Percentiles rank a stretch among this genome's conserved stretches.
Evolutionary conservation across 2,329 filamentous ascomycete genomes (phyloP).

Genomic region (Aspergillus bombycis): DNA sequence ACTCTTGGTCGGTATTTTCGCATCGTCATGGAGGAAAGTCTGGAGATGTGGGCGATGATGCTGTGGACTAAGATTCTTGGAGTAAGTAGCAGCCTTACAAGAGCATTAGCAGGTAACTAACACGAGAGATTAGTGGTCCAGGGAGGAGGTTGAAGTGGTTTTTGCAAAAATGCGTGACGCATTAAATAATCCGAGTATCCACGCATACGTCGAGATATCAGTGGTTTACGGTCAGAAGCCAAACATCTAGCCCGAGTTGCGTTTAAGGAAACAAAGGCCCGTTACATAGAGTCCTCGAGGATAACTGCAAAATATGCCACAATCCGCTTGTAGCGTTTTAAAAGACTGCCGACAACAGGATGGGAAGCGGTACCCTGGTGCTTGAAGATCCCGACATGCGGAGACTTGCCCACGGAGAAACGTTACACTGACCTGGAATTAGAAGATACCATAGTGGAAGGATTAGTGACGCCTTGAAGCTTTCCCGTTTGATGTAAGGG

Average conservation of each 20-base stretch:
- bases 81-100: background rate
- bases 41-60: constrained; percentile 4
- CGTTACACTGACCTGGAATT: too few relatives aligned
- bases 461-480: too few relatives aligned
- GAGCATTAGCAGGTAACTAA: background rate
- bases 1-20: background rate
- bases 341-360: too few relatives aligned
- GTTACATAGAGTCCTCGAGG: too few relatives aligned
- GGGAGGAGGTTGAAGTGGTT: constrained; percentile 6
- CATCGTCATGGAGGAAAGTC: background rate
- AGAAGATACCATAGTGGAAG: too few relatives aligned
- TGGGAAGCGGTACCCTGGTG: too few relatives aligned
- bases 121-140: background rate
- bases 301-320: too few relatives aligned
- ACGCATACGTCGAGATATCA: constrained; percentile 5
- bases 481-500: too few relatives aligned
- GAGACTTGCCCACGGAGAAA: too few relatives aligned
- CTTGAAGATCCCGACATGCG: too few relatives aligned
- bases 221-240: background rate
- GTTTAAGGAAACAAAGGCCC: too few relatives aligned
- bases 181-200: constrained; percentile 7
- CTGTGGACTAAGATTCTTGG: background rate
- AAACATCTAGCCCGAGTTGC: background rate
- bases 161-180: constrained; percentile 7
- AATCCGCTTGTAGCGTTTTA: too few relatives aligned